phyloP scores from a whole-genome alignment of 2,329 filamentous ascomycete genomes.

The Helotiales sp. region DNA sequence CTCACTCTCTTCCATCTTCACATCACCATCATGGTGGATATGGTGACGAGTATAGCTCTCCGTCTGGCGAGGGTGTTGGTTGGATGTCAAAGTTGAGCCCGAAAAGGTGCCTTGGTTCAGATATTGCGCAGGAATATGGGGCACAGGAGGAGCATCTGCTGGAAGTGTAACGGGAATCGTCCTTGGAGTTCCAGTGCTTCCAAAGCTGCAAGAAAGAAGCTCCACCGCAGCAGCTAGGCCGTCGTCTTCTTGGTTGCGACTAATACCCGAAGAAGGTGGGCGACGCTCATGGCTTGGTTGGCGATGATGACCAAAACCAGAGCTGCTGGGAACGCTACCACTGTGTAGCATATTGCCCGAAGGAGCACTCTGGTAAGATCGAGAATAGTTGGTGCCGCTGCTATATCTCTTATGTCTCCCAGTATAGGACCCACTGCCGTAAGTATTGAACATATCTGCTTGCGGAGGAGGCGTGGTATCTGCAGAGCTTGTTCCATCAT shows the following conservation, averaged over 20 bases:
- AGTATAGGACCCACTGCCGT: conserved; percentile 37
- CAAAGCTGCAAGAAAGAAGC: conserved; percentile 86
- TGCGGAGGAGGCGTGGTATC: conserved; percentile 91
- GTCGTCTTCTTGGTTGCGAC: conserved; percentile 75
- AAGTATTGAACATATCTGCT: conserved; percentile 53
- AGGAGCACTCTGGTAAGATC: conserved; percentile 76
- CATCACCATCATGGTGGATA: conserved; percentile 58
- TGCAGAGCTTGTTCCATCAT: conserved; percentile 77
- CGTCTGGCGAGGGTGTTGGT: conserved; percentile 61
- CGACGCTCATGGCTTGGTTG: conserved; percentile 75
- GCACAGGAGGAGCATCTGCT: conserved; percentile 80
- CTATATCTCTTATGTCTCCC: conserved; percentile 59
- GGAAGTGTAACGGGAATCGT: conserved; percentile 66
- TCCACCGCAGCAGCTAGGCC: conserved; percentile 90
- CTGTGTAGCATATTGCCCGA: conserved; percentile 52
- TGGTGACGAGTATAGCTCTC: conserved; percentile 63
- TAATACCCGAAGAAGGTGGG: conserved; percentile 77
- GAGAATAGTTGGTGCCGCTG: conserved; percentile 61
- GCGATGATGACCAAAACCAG: conserved; percentile 51
- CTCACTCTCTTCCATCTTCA: conserved; percentile 67
- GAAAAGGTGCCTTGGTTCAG: conserved; percentile 60
- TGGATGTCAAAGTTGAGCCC: conserved; percentile 55
- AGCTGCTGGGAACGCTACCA: conserved; percentile 51
- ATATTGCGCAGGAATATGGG: conserved; percentile 80
- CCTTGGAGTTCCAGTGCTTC: conserved; percentile 58